Evolutionary conservation across 768 basidiomycete species (phyloP), one percentile per base, ranked within the genome.

Genomic region (Podaxis sp.): DNA sequence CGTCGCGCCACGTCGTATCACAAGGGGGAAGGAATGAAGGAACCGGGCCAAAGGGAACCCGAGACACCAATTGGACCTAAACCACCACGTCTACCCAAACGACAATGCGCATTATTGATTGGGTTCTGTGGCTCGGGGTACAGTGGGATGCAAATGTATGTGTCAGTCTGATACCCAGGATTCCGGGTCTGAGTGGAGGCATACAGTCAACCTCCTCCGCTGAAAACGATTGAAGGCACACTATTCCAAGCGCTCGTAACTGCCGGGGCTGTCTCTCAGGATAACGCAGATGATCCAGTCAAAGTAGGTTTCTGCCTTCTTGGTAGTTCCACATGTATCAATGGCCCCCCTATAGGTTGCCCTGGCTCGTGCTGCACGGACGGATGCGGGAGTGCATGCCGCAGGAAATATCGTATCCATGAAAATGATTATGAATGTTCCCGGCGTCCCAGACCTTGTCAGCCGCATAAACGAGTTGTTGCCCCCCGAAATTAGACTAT

Each of bases 371-470:
- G 93, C 96, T 6, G 97, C 97, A 18, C 81, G 97, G 7, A 99
- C 97, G 1, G 97, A 99, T 71, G 92, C 95, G 1, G 97, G 97
- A 25, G 97, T 99, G 5, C 95, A 97, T 70, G 97, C 97, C 11
- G 95, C 95, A 23, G 91, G 95, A 9, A 99, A 99, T 70, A 76
- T 95, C 28, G 90, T 98, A 2, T 90, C 92, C 25, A 80, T 97
- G 68, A 97, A 97, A 73, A 82, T 96, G 81, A 97, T 97, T 67
- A 79, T 85, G 23, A 73, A 77, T 18, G 82, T 93, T 10, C 91
- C 93, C 2, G 89, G 83, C 11, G 79, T 90, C 4, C 75, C 79
- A 13, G 86, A 93, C 65, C 75, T 95, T 63, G 82, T 90, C 0
- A 77, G 79, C 4, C 82, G 84, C 37, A 78, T 98, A 66, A 99